Conservation (phyloP, 192 early-diverging fungal species). For the Backusella sp. region DNA sequence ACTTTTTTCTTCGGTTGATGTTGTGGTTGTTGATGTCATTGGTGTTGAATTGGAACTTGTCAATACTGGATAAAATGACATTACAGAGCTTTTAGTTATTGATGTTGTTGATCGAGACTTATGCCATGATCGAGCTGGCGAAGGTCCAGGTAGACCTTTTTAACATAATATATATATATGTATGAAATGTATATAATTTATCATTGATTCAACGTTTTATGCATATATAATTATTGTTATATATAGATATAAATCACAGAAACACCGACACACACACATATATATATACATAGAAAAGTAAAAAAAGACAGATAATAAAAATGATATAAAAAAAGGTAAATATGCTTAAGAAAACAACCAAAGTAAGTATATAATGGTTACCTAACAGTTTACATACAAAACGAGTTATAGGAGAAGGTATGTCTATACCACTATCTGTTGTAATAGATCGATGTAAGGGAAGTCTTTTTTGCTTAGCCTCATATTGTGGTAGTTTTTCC, state of each 20-base stretch:
- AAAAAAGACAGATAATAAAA: background rate
- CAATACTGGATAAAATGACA: constrained; percentile 1
- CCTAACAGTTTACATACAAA: constrained; percentile 23
- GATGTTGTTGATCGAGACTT: constrained; percentile 24
- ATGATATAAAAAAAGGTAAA: background rate
- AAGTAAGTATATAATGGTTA: background rate
- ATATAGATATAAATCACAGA: background rate
- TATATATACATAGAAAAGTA: background rate
- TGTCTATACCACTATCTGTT: background rate
- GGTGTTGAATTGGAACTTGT: background rate
- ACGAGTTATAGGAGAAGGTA: constrained; percentile 8
- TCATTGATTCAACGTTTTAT: background rate
- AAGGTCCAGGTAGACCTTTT: constrained; percentile 2
- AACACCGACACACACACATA: background rate
- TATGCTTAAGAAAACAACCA: background rate
- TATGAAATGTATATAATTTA: background rate
- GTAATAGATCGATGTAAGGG: constrained; percentile 14
- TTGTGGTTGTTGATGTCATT: background rate
- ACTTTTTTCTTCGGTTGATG: background rate
- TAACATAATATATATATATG: background rate
- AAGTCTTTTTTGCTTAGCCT: background rate
- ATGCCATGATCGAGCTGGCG: constrained; percentile 11
- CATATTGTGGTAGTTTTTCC: background rate
- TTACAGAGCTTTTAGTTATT: constrained; percentile 25
- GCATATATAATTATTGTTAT: background rate